A percentile compares a stretch with the other conserved stretches of the same genome.
phyloP scores from a whole-genome alignment of 1,139 yeast genomes.

The Taphrina populina region DNA sequence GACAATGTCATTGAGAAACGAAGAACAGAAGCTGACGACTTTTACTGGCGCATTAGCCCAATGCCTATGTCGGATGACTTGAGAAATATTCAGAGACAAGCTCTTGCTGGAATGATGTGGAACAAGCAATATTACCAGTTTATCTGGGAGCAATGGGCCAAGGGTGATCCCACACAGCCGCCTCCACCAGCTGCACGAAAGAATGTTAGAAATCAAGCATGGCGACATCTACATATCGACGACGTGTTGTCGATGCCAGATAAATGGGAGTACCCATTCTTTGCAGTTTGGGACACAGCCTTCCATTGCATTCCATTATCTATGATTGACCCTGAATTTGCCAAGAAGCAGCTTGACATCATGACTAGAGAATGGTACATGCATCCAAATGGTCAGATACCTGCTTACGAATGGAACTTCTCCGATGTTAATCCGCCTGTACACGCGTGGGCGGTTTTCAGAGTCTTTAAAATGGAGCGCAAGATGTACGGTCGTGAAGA shows the following conservation, averaged over 20 bases:
- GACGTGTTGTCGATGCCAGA: conserved; percentile 90
- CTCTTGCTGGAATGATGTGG: conserved; percentile 93
- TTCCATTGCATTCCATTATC: conserved; percentile 94
- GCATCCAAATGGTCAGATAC: conserved; percentile 99
- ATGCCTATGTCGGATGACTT: conserved; percentile 79
- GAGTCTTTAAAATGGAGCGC: conserved; percentile 86
- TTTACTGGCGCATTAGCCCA: conserved; percentile 87
- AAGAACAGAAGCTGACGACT: conserved; percentile 88
- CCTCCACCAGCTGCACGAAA: conserved; percentile 80
- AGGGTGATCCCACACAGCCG: conserved; percentile 77
- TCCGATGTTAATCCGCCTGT: conserved; percentile 96
- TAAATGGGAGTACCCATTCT: conserved; percentile 95
- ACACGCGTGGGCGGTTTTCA: conserved; percentile 93
- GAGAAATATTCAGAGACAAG: conserved; percentile 86
- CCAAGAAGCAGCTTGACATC: conserved; percentile 83
- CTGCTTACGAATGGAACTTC: conserved; percentile 97
- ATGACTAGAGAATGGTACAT: conserved; percentile 95
- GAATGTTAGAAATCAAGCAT: conserved; percentile 77
- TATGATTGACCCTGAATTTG: conserved; percentile 92
- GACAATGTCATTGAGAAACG: conserved; percentile 73
- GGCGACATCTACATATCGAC: conserved; percentile 88
- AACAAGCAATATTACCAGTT: conserved; percentile 90
- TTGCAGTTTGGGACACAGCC: conserved; percentile 97
- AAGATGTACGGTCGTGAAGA: conserved; percentile 83
- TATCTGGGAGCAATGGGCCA: conserved; percentile 82